These are phyloP conservation scores for Saururus chinensis DNA, from an alignment of 164 flowering plant species.

Conservation along the genomic window DNA sequence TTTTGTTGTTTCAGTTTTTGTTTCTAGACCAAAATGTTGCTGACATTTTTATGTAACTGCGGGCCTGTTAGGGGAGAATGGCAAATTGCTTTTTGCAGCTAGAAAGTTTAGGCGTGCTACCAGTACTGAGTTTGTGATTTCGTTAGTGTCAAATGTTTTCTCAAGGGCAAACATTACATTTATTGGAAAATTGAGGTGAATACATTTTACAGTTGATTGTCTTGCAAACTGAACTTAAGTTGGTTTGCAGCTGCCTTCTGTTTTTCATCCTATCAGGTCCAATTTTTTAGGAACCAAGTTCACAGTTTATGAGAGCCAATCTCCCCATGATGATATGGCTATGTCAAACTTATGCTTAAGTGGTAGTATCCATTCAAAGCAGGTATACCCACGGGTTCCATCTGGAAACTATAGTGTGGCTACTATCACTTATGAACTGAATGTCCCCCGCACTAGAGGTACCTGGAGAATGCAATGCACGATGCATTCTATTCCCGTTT, in stretches of 20 bases:
- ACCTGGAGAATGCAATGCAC: slow-evolving; percentile 81
- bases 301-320: slow-evolving; percentile 46
- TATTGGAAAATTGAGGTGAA: slow-evolving; percentile 67
- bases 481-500: slow-evolving; percentile 59
- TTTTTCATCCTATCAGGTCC: slow-evolving; percentile 43
- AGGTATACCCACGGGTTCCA: slow-evolving; percentile 40
- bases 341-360: slow-evolving; percentile 22
- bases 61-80: slow-evolving; percentile 25
- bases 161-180: slow-evolving; percentile 48
- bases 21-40: no score
- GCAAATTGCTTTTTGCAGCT: slow-evolving; percentile 67
- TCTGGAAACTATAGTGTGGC: slow-evolving; percentile 40
- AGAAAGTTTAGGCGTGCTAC: slow-evolving; percentile 59
- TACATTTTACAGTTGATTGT: background rate
- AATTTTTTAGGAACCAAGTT: slow-evolving; percentile 89
- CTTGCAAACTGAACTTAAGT: background rate
- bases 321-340: slow-evolving; percentile 24
- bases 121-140: slow-evolving; percentile 50
- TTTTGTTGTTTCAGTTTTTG: no score
- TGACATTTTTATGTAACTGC: no score
- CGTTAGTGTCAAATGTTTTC: slow-evolving; percentile 54
- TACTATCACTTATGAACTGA: slow-evolving; percentile 63
- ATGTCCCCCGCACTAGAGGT: slow-evolving; percentile 70
- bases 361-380: slow-evolving; percentile 27
- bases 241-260: background rate